These are phyloP conservation scores for Panaeolus cyanescens DNA, from an alignment of 768 basidiomycete genomes.

Conservation along the genomic window DNA sequence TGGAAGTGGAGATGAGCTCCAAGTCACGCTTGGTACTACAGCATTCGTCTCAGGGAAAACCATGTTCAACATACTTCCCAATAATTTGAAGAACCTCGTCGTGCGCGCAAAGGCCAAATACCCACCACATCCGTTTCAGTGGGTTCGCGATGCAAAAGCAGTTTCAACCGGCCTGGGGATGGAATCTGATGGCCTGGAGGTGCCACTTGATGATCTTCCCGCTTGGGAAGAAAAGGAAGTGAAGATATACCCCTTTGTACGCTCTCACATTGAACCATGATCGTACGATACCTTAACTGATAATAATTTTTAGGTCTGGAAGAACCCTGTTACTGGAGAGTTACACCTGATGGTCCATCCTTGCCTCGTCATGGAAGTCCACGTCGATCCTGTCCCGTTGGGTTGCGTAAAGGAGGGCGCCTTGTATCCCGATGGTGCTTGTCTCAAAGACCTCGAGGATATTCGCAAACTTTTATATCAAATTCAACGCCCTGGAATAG, in stretches of 20 bases:
- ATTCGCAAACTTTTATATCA: conserved; percentile 77
- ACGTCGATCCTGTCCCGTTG: conserved; percentile 70
- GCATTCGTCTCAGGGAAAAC: conserved; percentile 80
- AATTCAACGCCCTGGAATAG: conserved; percentile 89
- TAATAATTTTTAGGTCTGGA: conserved; percentile 65
- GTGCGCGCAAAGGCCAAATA: conserved; percentile 77
- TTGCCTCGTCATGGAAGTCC: conserved; percentile 65
- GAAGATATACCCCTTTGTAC: conserved; percentile 68
- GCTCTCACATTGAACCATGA: conserved; percentile 28
- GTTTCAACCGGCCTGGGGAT: conserved; percentile 82
- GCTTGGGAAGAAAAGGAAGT: conserved; percentile 76
- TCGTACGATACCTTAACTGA: not conserved
- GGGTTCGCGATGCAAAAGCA: conserved; percentile 82
- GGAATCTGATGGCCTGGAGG: conserved; percentile 74
- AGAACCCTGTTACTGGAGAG: conserved; percentile 82
- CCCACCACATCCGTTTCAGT: conserved; percentile 86
- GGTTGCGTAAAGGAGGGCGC: conserved; percentile 59
- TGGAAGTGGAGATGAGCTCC: conserved; percentile 80
- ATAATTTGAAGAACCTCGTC: conserved; percentile 75
- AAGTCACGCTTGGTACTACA: conserved; percentile 85
- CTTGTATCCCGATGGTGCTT: conserved; percentile 81
- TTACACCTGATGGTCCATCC: conserved; percentile 93
- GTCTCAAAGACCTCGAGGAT: conserved; percentile 68
- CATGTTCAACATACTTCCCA: conserved; percentile 81
- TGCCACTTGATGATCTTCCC: conserved; percentile 67